These are phyloP conservation scores for Erigeron canadensis DNA, from an alignment of 129 eudicot species.

Conservation along the genomic window DNA sequence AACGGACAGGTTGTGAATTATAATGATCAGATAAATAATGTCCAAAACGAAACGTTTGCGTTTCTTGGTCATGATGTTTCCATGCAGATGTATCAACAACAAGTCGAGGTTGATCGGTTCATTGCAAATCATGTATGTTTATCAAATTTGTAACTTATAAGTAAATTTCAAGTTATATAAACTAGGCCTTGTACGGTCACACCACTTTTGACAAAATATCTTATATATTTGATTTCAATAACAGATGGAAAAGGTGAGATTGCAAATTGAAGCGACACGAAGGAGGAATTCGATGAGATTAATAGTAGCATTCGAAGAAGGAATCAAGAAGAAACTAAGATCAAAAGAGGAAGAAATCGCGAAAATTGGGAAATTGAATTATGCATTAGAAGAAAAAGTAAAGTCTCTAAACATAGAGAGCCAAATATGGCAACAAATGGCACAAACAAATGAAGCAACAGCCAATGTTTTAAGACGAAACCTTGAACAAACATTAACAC, in stretches of 20 bases:
- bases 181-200: too few species aligned
- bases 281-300: conserved; percentile 48
- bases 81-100: conserved; percentile 57
- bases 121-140: conserved; percentile 38
- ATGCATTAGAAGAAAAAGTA: conserved; percentile 58
- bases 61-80: conserved; percentile 78
- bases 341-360: conserved; percentile 61
- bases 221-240: neutral
- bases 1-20: conserved; percentile 30
- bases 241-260: conserved; percentile 68
- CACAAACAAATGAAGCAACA: conserved; percentile 84
- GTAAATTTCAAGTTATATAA: too few species aligned
- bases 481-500: conserved; percentile 59
- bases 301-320: conserved; percentile 55
- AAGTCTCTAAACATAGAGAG: conserved; percentile 59
- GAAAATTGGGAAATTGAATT: conserved; percentile 57
- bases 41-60: conserved; percentile 33
- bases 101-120: conserved; percentile 57
- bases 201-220: too few species aligned
- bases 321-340: conserved; percentile 42
- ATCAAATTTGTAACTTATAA: neutral
- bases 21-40: neutral
- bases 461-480: conserved; percentile 63
- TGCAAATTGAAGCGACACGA: conserved; percentile 56
- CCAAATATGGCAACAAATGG: conserved; percentile 80